A percentile compares a stretch with the other conserved stretches of the same genome.
These are phyloP conservation scores for Trichopus zeylanicus DNA, from an alignment of 116 monocot genomes.

Conservation along the genomic window DNA sequence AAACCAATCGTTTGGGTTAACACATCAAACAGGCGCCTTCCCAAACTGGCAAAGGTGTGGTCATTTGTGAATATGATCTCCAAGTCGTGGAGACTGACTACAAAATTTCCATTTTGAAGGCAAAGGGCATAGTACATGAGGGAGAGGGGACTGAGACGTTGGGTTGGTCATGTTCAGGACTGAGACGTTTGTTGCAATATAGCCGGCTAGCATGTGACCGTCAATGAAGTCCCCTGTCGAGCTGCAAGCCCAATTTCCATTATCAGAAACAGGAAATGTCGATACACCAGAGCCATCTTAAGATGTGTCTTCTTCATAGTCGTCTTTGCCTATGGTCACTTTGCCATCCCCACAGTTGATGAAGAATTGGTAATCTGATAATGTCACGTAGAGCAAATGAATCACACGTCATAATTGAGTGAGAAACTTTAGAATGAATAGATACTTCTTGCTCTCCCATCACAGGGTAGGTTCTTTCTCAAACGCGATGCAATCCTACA, in stretches of 20 bases:
- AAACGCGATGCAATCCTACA: constrained; percentile 45
- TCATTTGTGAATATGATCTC: constrained; percentile 70
- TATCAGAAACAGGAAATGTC: constrained; percentile 17
- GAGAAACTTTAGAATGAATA: not conserved
- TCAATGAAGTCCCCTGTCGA: constrained; percentile 63
- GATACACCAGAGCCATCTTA: constrained; percentile 23
- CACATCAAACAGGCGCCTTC: constrained; percentile 75
- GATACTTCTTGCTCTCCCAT: constrained; percentile 33
- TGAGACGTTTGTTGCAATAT: constrained; percentile 37
- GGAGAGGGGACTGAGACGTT: constrained; percentile 51
- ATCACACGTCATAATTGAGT: no score
- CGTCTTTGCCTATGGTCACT: constrained; percentile 23
- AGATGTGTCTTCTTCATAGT: constrained; percentile 49
- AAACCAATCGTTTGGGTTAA: constrained; percentile 51
- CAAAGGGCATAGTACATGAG: constrained; percentile 75
- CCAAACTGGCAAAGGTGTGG: constrained; percentile 40
- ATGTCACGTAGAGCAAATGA: not conserved
- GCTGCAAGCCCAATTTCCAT: constrained; percentile 68
- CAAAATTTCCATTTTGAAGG: constrained; percentile 66
- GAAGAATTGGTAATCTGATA: constrained; percentile 59
- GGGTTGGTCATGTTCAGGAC: constrained; percentile 28
- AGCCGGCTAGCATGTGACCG: constrained; percentile 16
- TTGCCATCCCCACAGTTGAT: constrained; percentile 82
- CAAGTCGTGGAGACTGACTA: constrained; percentile 59
- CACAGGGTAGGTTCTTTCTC: constrained; percentile 33